phyloP scores from a whole-genome alignment of 2,329 filamentous ascomycete genomes.

The Ophiocordyceps camponoti-saundersi region DNA sequence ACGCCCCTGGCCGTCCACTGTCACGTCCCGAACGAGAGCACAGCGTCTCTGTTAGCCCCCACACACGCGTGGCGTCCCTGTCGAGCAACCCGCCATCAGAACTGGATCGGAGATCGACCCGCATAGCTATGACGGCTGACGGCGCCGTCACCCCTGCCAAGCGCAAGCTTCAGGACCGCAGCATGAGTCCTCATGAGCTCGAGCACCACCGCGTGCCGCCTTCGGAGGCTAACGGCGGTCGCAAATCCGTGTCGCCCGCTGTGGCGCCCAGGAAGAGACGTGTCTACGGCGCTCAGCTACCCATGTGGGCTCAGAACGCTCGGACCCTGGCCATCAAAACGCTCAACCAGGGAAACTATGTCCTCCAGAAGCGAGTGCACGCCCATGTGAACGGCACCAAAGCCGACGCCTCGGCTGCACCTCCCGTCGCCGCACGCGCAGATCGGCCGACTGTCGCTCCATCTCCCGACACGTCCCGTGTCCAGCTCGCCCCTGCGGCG shows the following conservation, averaged over 20 bases:
- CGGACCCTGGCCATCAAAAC: constrained; percentile 16
- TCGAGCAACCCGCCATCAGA: constrained; percentile 23
- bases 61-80: constrained; percentile 44
- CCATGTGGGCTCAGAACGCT: constrained; percentile 30
- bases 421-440: neutral
- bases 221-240: constrained; percentile 28
- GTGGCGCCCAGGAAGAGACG: constrained; percentile 21
- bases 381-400: constrained; percentile 17
- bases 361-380: constrained; percentile 22
- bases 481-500: neutral
- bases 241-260: constrained; percentile 13
- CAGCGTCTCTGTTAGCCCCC: constrained; percentile 63
- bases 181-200: constrained; percentile 30
- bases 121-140: constrained; percentile 10
- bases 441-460: neutral
- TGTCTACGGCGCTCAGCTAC: constrained; percentile 18
- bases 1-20: constrained; percentile 29
- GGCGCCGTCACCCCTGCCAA: constrained; percentile 19
- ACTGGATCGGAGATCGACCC: constrained; percentile 7
- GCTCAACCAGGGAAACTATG: constrained; percentile 26
- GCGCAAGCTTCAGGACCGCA: constrained; percentile 21
- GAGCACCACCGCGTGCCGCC: constrained; percentile 31
- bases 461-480: neutral
- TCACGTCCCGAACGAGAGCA: constrained; percentile 48
- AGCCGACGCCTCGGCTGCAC: neutral